Base-by-base conservation (phyloP, 1,284 basidiomycete genomes). In the Leccinum ponderosum region DNA sequence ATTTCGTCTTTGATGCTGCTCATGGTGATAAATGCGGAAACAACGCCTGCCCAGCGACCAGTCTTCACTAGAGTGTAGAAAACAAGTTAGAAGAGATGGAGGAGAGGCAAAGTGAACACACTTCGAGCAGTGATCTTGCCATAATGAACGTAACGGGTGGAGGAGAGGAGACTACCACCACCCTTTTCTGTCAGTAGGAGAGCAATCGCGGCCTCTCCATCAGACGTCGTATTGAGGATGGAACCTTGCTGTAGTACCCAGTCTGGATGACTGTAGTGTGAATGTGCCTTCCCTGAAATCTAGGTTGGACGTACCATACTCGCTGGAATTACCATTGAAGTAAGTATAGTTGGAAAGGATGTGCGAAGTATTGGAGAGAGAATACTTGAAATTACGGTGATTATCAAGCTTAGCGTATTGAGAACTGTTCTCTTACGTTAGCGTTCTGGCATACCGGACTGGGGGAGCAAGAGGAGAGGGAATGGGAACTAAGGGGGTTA, bases 1-100 rank as follows among this genome's bases (percentile, higher is more conserved):
- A 95, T 92, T 74, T 94, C 93, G 71, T 94, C 91, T 72, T 91
- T 91, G 69, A 92, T 83, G 66, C 89, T 85, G 59, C 87, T 90
- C 93, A 94, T 94, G 5, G 88, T 89, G 70, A 94, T 93, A 72
- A 92, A 92, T 1, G 92, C 91, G 0, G 89, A 88, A 53, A 95
- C 87, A 25, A 94, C 86, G 39, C 92, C 91, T 31, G 73, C 78
- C 87, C 89, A 93, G 56, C 82, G 81, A 55, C 87, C 82, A 1
- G 87, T 86, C 74, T 88, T 90, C 66, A 90, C 87, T 88, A 56
- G 48, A 52, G 42, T 3, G 6, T 87, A 66, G 44, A 56, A 37
- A 52, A 53, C 2, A 9, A n/a, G 33, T 65, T 14, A 61, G 44
- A 56, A 5, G 12, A 39, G 33, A 48, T 2, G 6, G 12, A 7